Base-by-base conservation (phyloP, 331 rosid genomes). In the Pyrus hybrid region DNA sequence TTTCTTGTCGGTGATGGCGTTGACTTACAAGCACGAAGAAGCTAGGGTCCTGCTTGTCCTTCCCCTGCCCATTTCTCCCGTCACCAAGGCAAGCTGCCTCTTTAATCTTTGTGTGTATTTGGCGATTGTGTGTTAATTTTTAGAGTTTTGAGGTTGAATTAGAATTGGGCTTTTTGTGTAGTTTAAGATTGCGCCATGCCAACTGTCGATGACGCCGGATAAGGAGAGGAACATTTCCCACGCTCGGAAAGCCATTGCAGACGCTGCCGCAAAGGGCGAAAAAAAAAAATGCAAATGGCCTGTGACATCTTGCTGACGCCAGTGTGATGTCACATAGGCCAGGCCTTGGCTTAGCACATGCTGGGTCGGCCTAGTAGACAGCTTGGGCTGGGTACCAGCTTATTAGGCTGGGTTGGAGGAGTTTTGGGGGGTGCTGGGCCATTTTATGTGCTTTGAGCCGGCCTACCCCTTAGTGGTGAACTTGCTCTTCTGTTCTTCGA, bases 181-280 rank as follows among this genome's bases (percentile, higher is more conserved):
- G 93, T 94, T 94, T 78, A 92, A 86, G 49, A 92, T 92, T 20
- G 97, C 91, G 3, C 83, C 90, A 16, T 92, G 96, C 80, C 97
- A 90, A 78, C 80, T 92, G 41, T 80, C 90, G 1, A 94, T 92
- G 49, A 86, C 94, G 20, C 75, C 90, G 25, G 96, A 92, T 64
- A 92, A 92, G 83, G 79, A 77, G 79, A 49, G 86, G 78, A 92
- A 92, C 85, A 88, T 92, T 68, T 80, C 85, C 4, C 97, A 88
- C 71, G 91, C 94, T 28, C 89, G 94, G 22, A 62, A 84, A 35
- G 92, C 96, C 67, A 87, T 92, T 21, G 90, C 87, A 68, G 90
- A 92, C 53, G 96, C 94, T 13, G 96, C 93, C 1, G 28, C 74
- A 1, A 84, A 80, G 87, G 97, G 94, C 1, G 33, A 30, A 30